Evolutionary conservation across 108 stramenopile genomes (phyloP).

Genomic region (Fistulifera pelliculosa): DNA sequence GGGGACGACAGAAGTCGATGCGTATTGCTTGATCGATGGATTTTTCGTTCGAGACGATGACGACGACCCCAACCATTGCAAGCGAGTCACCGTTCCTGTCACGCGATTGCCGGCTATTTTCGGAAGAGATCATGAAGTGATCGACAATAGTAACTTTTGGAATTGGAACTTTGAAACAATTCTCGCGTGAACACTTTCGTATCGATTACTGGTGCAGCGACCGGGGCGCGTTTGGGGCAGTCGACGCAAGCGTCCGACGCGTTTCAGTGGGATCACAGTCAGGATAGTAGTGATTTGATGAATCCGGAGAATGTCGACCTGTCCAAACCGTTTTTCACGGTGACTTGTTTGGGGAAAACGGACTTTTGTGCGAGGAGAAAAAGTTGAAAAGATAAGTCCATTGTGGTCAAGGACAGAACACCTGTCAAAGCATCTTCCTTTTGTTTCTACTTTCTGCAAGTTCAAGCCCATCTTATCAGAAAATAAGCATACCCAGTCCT

Average conservation of each 20-base stretch:
- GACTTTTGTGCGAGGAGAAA: conserved; percentile 34
- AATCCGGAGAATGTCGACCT: not conserved
- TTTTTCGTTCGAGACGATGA: conserved; percentile 12
- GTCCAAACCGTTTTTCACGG: conserved; percentile 45
- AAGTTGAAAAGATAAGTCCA: conserved; percentile 32
- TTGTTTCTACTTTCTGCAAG: conserved; percentile 32
- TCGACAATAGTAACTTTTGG: conserved; percentile 32
- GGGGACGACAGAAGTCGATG: conserved; percentile 7
- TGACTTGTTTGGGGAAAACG: conserved; percentile 58
- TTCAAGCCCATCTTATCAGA: not conserved
- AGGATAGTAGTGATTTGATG: not conserved
- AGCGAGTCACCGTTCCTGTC: conserved; percentile 39
- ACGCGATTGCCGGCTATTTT: conserved; percentile 46
- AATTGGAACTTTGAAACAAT: conserved; percentile 25
- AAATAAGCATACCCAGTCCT: not conserved
- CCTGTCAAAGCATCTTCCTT: conserved; percentile 20
- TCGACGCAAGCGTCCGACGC: not conserved
- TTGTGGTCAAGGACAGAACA: conserved; percentile 20
- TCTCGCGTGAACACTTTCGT: conserved; percentile 27
- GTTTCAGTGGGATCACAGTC: conserved; percentile 6
- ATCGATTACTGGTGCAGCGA: conserved; percentile 32
- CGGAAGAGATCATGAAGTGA: conserved; percentile 41
- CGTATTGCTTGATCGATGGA: conserved; percentile 22
- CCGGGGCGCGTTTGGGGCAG: conserved; percentile 18
- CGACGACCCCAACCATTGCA: conserved; percentile 2